Percentiles rank a stretch among this genome's conserved stretches.
Conservation (phyloP, 371 early-diverging fungal genomes). For the Rhizomucor pusillus region DNA sequence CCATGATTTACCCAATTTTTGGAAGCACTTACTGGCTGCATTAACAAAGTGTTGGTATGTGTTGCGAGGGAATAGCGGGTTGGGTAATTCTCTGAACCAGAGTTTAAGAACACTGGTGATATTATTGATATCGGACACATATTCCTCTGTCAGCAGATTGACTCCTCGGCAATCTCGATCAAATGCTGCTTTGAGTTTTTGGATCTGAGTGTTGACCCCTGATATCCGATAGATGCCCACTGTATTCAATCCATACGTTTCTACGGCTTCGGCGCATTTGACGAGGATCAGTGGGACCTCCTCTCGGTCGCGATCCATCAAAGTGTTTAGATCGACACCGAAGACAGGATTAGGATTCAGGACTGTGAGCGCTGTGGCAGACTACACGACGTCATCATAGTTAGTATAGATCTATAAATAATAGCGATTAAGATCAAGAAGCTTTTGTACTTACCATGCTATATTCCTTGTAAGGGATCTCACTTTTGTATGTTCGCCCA, state of each 20-base stretch:
- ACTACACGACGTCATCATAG: conserved; percentile 20
- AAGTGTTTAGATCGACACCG: conserved; percentile 60
- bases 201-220: conserved; percentile 69
- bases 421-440: too few species aligned
- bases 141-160: conserved; percentile 56
- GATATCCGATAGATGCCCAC: conserved; percentile 87
- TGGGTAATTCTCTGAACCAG: conserved; percentile 90
- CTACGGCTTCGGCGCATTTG: conserved; percentile 81
- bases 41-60: conserved; percentile 65
- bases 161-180: conserved; percentile 67
- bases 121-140: conserved; percentile 72
- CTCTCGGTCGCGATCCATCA: conserved; percentile 67
- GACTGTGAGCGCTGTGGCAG: conserved; percentile 49
- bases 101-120: conserved; percentile 85
- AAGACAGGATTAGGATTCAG: conserved; percentile 66
- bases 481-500: conserved; percentile 25
- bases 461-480: conserved; percentile 63
- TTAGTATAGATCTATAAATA: neutral
- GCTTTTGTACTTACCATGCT: conserved; percentile 38
- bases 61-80: conserved; percentile 71
- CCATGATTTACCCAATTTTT: neutral
- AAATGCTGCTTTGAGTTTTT: conserved; percentile 65
- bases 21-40: conserved; percentile 53
- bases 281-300: conserved; percentile 72
- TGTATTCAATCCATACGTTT: conserved; percentile 60